These are phyloP conservation scores for Auxenochlorella pyrenoidosa DNA, from an alignment of 139 green algal genomes.

Conservation along the genomic window DNA sequence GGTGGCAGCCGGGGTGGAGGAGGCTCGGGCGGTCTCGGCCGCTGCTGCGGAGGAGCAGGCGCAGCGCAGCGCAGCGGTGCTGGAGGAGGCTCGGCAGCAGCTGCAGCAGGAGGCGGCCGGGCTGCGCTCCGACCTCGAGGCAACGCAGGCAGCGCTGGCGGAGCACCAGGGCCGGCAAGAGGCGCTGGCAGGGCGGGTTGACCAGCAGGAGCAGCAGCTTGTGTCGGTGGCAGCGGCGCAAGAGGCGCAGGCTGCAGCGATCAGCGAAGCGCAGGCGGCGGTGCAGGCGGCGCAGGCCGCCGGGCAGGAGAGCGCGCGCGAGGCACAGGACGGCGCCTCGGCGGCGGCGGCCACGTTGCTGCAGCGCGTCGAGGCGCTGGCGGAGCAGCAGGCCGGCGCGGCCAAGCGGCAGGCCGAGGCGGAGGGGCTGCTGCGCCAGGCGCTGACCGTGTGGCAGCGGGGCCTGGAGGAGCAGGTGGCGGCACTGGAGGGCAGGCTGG, in stretches of 20 bases:
- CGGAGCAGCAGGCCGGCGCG: neutral
- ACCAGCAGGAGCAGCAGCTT: conserved; percentile 19
- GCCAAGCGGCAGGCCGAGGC: neutral
- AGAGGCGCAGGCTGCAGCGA: neutral
- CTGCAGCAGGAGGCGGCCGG: neutral
- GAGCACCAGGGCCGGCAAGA: neutral
- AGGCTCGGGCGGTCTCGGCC: neutral
- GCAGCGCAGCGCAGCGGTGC: neutral
- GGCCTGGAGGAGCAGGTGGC: conserved; percentile 22
- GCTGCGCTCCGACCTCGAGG: neutral
- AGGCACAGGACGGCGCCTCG: neutral
- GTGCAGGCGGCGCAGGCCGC: neutral
- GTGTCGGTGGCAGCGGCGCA: neutral
- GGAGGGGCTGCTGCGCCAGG: conserved; percentile 20
- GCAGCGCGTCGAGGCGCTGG: conserved; percentile 3
- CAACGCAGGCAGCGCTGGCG: neutral
- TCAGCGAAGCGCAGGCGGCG: neutral
- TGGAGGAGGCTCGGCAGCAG: neutral
- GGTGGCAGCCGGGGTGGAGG: neutral
- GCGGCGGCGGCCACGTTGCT: neutral
- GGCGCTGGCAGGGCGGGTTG: neutral
- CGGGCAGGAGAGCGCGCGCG: neutral
- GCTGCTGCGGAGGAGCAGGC: neutral
- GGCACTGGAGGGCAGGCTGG: conserved; percentile 4
- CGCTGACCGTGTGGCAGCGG: conserved; percentile 22